These are phyloP conservation scores for Beauveria caledonica DNA, from an alignment of 2,329 filamentous ascomycete genomes.

Conservation along the genomic window DNA sequence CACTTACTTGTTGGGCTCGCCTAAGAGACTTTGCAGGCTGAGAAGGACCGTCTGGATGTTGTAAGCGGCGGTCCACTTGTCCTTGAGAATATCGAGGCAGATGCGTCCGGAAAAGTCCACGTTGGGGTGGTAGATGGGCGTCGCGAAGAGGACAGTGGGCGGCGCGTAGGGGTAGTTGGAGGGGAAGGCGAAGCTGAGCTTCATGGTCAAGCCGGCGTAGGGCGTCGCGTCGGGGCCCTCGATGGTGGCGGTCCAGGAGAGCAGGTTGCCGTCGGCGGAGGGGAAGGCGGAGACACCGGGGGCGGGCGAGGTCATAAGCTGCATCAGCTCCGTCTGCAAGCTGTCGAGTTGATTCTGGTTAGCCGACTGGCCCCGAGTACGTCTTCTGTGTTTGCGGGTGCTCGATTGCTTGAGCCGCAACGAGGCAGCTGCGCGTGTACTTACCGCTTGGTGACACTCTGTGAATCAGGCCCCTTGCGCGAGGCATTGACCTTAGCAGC, in stretches of 20 bases:
- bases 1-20: conserved; percentile 90
- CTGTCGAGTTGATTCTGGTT: conserved; percentile 36
- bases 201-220: conserved; percentile 81
- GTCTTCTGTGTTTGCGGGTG: neutral
- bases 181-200: conserved; percentile 86
- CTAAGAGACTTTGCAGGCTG: conserved; percentile 88
- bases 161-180: conserved; percentile 87
- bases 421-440: conserved; percentile 14
- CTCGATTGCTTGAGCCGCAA: neutral
- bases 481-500: conserved; percentile 52
- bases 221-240: conserved; percentile 85
- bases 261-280: conserved; percentile 78
- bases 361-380: neutral
- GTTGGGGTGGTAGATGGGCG: conserved; percentile 97
- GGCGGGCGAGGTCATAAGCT: conserved; percentile 91
- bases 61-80: conserved; percentile 98
- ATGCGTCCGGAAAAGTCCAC: conserved; percentile 96
- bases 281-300: conserved; percentile 95
- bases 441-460: conserved; percentile 73
- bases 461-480: conserved; percentile 54
- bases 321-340: conserved; percentile 95
- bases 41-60: conserved; percentile 90
- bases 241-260: conserved; percentile 91
- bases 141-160: conserved; percentile 92
- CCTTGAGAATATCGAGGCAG: conserved; percentile 95